Conservation (phyloP, 108 stramenopile genomes). For the Cyclotella cryptica region DNA sequence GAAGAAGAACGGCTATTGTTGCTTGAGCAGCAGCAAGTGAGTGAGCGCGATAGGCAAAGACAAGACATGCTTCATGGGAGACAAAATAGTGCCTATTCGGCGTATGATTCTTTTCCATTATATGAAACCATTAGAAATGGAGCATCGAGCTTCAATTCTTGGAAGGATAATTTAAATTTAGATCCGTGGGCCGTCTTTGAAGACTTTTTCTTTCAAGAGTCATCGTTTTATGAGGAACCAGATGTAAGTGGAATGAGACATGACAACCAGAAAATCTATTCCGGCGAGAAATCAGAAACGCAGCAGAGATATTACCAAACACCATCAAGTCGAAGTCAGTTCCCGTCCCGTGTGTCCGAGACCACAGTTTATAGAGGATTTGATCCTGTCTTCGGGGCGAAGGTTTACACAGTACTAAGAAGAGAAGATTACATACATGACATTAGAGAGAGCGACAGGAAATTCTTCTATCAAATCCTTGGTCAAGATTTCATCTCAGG, state of each 20-base stretch:
- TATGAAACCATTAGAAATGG: constrained; percentile 48
- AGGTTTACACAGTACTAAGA: constrained; percentile 47
- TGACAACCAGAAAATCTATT: constrained; percentile 9
- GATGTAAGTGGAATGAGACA: constrained; percentile 5
- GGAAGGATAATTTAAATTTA: constrained; percentile 53
- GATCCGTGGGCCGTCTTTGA: constrained; percentile 76
- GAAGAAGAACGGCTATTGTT: constrained; percentile 39
- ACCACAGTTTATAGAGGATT: constrained; percentile 46
- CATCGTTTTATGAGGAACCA: constrained; percentile 16
- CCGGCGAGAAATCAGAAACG: constrained; percentile 18
- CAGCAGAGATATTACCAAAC: constrained; percentile 22
- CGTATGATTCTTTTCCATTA: constrained; percentile 28
- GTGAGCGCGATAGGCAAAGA: constrained; percentile 18
- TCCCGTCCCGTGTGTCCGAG: constrained; percentile 43
- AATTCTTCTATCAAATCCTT: constrained; percentile 51
- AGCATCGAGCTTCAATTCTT: constrained; percentile 46
- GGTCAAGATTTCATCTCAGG: constrained; percentile 53
- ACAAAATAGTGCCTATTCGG: background rate
- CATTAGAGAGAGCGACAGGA: constrained; percentile 18
- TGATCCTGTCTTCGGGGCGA: constrained; percentile 25
- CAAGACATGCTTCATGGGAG: background rate
- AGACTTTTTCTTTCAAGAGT: constrained; percentile 72
- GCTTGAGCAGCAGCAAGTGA: constrained; percentile 13
- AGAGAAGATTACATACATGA: constrained; percentile 45
- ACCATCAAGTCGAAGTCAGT: constrained; percentile 12